Conservation (phyloP, 192 early-diverging fungal genomes). For the Backusella parvicylindrica region DNA sequence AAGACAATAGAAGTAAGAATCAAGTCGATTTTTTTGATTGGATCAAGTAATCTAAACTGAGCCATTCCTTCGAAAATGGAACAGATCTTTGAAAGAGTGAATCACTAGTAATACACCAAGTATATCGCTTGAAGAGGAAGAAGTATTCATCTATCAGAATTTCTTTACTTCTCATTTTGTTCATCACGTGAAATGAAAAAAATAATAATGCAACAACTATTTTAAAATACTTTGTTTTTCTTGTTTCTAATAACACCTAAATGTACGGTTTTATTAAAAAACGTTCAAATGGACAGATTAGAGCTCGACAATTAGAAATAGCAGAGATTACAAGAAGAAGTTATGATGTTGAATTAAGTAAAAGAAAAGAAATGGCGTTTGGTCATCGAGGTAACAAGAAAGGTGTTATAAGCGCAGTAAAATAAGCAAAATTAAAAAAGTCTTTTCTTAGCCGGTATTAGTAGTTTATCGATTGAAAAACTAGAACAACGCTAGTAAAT, state of each 20-base stretch:
- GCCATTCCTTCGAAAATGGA: no score
- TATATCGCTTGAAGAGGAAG: no score
- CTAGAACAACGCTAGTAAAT: slow-evolving; percentile 57
- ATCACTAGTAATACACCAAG: no score
- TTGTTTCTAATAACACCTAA: neutral
- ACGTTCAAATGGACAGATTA: slow-evolving; percentile 3
- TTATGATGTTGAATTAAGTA: slow-evolving; percentile 24
- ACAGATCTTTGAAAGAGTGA: no score
- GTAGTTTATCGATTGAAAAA: slow-evolving; percentile 49
- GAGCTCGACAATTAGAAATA: slow-evolving; percentile 5
- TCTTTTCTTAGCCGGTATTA: slow-evolving; percentile 33
- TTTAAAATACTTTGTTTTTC: no score
- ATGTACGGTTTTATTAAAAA: slow-evolving; percentile 22
- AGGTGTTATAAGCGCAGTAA: neutral
- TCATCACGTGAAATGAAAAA: no score
- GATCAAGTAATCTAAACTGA: no score
- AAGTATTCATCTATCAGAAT: no score
- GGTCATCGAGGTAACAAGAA: slow-evolving; percentile 17
- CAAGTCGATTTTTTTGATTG: no score
- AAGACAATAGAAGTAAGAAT: no score
- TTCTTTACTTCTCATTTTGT: no score
- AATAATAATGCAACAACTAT: no score
- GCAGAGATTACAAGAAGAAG: slow-evolving; percentile 28
- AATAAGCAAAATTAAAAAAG: neutral
- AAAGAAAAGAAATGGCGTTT: slow-evolving; percentile 16